A percentile compares a stretch with the other conserved stretches of the same genome.
Conservation (phyloP, 495 filamentous ascomycete species). For the Penicillium dipodomyicola region DNA sequence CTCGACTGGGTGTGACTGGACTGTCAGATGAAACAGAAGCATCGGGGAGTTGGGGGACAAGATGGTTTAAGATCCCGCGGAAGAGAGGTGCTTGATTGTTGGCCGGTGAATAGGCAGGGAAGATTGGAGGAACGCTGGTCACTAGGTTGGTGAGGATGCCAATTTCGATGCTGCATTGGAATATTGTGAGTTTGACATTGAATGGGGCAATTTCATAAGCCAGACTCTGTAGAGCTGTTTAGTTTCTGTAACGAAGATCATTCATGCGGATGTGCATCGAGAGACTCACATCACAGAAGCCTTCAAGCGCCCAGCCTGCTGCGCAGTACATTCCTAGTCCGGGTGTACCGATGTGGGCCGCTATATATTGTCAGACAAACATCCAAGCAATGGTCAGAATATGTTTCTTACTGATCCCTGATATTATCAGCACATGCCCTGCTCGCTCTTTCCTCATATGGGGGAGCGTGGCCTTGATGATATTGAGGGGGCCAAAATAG, state of each 20-base stretch:
- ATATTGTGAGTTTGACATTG: slow-evolving; percentile 92
- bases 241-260: slow-evolving; percentile 11
- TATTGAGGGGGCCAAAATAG: slow-evolving; percentile 92
- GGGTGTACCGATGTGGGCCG: slow-evolving; percentile 89
- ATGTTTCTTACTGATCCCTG: slow-evolving; percentile 66
- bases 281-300: slow-evolving; percentile 76
- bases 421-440: slow-evolving; percentile 87
- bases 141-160: slow-evolving; percentile 81
- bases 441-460: slow-evolving; percentile 72
- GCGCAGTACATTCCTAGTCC: slow-evolving; percentile 89
- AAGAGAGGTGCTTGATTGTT: slow-evolving; percentile 76
- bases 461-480: slow-evolving; percentile 86
- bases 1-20: slow-evolving; percentile 15
- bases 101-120: slow-evolving; percentile 68
- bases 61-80: slow-evolving; percentile 73
- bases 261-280: not conserved
- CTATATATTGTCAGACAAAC: slow-evolving; percentile 32
- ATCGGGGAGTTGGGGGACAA: slow-evolving; percentile 57
- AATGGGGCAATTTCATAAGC: slow-evolving; percentile 97
- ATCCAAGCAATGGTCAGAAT: not conserved
- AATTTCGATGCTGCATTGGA: slow-evolving; percentile 87
- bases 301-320: slow-evolving; percentile 91
- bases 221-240: slow-evolving; percentile 55
- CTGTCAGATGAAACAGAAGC: slow-evolving; percentile 17
- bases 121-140: slow-evolving; percentile 70